These are phyloP conservation scores for Fistulinella staudtii DNA, from an alignment of 1,284 basidiomycete genomes.

Conservation along the genomic window DNA sequence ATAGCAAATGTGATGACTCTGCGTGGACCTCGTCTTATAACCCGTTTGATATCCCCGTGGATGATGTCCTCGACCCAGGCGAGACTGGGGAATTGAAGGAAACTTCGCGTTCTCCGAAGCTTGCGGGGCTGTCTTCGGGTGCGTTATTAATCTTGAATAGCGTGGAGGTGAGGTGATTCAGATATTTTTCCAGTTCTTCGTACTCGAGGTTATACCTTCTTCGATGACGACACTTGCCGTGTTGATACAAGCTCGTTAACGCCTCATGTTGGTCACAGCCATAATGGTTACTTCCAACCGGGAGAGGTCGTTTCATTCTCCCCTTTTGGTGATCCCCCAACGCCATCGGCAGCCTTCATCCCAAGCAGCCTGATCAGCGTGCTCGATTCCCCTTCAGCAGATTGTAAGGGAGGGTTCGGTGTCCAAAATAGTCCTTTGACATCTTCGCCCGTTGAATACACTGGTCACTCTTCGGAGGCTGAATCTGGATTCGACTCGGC, in stretches of 20 bases:
- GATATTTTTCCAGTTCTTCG: constrained; percentile 27
- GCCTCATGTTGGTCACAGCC: constrained; percentile 13
- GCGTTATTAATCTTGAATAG: constrained; percentile 33
- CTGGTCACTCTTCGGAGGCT: constrained; percentile 18
- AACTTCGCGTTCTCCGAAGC: constrained; percentile 30
- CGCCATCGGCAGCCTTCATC: constrained; percentile 50
- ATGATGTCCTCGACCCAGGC: constrained; percentile 13
- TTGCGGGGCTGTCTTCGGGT: constrained; percentile 38
- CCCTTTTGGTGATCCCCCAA: constrained; percentile 46
- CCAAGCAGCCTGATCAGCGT: constrained; percentile 56
- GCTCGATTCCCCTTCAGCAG: constrained; percentile 41
- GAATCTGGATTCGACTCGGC: constrained; percentile 38
- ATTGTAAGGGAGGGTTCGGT: constrained; percentile 23
- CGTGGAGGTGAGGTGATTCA: constrained; percentile 9
- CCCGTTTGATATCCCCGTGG: constrained; percentile 28
- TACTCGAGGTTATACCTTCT: constrained; percentile 39
- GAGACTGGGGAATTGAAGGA: constrained; percentile 9
- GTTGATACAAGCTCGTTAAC: constrained; percentile 23
- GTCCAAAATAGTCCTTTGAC: constrained; percentile 28
- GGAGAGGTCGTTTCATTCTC: constrained; percentile 40
- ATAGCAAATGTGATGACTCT: constrained; percentile 16
- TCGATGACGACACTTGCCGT: constrained; percentile 40
- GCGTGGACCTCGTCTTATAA: constrained; percentile 30
- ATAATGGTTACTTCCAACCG: constrained; percentile 19
- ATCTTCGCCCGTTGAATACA: constrained; percentile 36